A percentile compares a stretch with the other conserved stretches of the same genome.
These are phyloP conservation scores for Saussurea involucrata DNA, from an alignment of 129 eudicot genomes.

Conservation along the genomic window DNA sequence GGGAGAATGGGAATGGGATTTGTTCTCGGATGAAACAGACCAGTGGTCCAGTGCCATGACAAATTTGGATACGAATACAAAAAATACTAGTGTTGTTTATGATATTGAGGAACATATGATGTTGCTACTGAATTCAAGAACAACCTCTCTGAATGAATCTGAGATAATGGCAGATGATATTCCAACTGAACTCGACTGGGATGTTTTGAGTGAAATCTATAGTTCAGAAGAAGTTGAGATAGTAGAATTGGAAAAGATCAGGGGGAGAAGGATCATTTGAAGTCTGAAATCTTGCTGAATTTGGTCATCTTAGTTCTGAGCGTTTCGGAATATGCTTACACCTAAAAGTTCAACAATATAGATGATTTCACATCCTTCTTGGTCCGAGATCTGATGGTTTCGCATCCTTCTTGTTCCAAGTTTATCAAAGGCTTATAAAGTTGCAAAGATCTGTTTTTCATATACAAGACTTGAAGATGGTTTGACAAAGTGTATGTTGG, in stretches of 20 bases:
- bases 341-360: no score
- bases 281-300: no score
- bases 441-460: no score
- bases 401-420: no score
- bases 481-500: no score
- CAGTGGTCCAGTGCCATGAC: slow-evolving; percentile 29
- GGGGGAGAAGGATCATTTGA: no score
- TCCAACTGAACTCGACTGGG: slow-evolving; percentile 65
- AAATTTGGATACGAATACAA: slow-evolving; percentile 22
- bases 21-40: slow-evolving; percentile 46
- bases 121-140: slow-evolving; percentile 16
- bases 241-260: slow-evolving; percentile 83
- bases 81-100: slow-evolving; percentile 48
- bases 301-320: no score
- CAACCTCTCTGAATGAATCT: slow-evolving; percentile 31
- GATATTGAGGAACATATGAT: slow-evolving; percentile 65
- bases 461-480: no score
- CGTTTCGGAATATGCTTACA: no score
- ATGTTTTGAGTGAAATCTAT: slow-evolving; percentile 59
- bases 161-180: slow-evolving; percentile 42
- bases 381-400: no score
- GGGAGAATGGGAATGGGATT: slow-evolving; percentile 75
- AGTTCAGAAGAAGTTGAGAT: slow-evolving; percentile 75
- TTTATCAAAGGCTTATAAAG: no score
- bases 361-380: no score